phyloP scores from a whole-genome alignment of 805 yeast species.

The Zygotorulaspora florentina region DNA sequence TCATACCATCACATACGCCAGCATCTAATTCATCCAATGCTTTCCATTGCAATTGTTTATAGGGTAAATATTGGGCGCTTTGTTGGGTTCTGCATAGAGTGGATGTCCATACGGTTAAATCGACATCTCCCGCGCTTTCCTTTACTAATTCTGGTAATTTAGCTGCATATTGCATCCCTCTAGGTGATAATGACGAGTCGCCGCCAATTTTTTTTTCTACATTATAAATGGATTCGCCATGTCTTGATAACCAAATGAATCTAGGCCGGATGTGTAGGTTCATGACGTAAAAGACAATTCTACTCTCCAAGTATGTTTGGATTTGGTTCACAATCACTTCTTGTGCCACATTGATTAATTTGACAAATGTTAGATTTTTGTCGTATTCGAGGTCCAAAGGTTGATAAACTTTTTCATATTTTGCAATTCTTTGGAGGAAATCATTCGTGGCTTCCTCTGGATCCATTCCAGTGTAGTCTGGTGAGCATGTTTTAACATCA shows the following conservation, averaged over 20 bases:
- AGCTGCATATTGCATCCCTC: slow-evolving; percentile 80
- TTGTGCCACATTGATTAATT: slow-evolving; percentile 79
- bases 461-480: slow-evolving; percentile 68
- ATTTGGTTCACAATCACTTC: slow-evolving; percentile 86
- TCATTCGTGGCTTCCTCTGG: slow-evolving; percentile 70
- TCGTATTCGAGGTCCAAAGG: slow-evolving; percentile 60
- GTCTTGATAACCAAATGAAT: slow-evolving; percentile 89
- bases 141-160: slow-evolving; percentile 74
- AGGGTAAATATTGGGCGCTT: slow-evolving; percentile 79
- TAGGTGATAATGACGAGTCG: slow-evolving; percentile 75
- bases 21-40: slow-evolving; percentile 96
- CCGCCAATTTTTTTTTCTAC: slow-evolving; percentile 95
- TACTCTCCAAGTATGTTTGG: slow-evolving; percentile 81
- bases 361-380: slow-evolving; percentile 73
- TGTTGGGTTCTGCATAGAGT: slow-evolving; percentile 88
- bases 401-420: slow-evolving; percentile 72
- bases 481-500: slow-evolving; percentile 84
- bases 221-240: slow-evolving; percentile 91
- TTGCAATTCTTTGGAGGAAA: slow-evolving; percentile 65
- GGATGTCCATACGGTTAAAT: slow-evolving; percentile 92
- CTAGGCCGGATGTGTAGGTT: slow-evolving; percentile 91
- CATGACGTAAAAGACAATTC: slow-evolving; percentile 95
- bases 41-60: slow-evolving; percentile 86
- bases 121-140: slow-evolving; percentile 52
- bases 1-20: slow-evolving; percentile 95